Base-by-base conservation (phyloP, 768 basidiomycete species). In the Auricularia sp. region DNA sequence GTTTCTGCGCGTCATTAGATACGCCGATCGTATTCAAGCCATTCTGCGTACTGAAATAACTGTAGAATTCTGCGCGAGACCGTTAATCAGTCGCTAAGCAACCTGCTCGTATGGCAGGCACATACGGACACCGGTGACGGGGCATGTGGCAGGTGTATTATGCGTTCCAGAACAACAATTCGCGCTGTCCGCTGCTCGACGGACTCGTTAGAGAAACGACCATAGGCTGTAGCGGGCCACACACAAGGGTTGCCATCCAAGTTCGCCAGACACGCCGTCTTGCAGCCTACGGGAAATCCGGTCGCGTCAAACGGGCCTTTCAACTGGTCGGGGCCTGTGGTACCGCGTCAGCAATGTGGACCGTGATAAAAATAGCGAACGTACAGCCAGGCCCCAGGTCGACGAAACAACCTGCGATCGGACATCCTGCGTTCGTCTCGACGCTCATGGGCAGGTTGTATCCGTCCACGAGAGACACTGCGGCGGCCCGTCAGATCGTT, bases 381-480 rank as follows among this genome's bases (percentile, higher is more conserved):
- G 36, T 53, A 85, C 86, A 88, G 66, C 81, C 76, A 0, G 84
- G 81, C 14, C 77, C 79, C 33, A 88, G 77, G 68, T 89, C 87
- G 36, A 86, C 83, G 1, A 83, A 75, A 70, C 87, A 90, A 8
- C 56, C 76, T 1, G 86, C 80, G 21, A 82, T 72, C 36, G 72
- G 74, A 69, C 87, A 88, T 12, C 79, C 82, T 56, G 72, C 76
- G 71, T 79, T 80, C 74, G 84, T 87, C 62, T 74, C 76, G 66
- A 89, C 84, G 8, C 76, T 73, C 69, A 85, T 71, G 16, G 87
- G 87, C 12, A 88, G 54, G 74, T 72, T 71, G 56, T 70, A 86
- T 1, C 87, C 86, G 66, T 87, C 84, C 43, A 87, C 86, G 36
- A 87, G 75, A 34, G 85, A 85, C 42, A 87, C 85, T 85, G 61